phyloP scores from a whole-genome alignment of 805 yeast genomes.

The Yamadazyma takamatsuzukensis region DNA sequence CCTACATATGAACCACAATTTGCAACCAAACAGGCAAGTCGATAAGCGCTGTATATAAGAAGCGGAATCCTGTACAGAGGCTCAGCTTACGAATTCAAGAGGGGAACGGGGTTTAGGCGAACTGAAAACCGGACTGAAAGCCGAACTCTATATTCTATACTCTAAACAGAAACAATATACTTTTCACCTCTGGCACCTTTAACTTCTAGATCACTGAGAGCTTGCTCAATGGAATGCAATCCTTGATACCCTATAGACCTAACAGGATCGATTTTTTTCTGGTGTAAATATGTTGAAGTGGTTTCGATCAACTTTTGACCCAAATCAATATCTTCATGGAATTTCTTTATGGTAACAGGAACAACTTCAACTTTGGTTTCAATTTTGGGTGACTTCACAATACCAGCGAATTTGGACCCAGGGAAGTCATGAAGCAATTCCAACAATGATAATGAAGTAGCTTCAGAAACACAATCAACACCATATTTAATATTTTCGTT shows the following conservation, averaged over 20 bases:
- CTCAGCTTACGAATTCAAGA: no score
- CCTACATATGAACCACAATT: no score
- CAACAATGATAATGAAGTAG: constrained; percentile 30
- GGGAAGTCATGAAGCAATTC: constrained; percentile 20
- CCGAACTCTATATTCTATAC: no score
- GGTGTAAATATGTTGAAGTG: constrained; percentile 28
- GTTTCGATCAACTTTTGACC: constrained; percentile 31
- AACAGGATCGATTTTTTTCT: constrained; percentile 27
- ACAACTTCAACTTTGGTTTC: constrained; percentile 22
- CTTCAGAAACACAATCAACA: constrained; percentile 42
- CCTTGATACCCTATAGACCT: constrained; percentile 33
- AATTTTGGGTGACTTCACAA: constrained; percentile 31
- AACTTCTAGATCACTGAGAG: constrained; percentile 35
- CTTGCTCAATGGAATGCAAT: constrained; percentile 26
- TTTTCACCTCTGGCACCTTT: constrained; percentile 43
- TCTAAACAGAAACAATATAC: no score
- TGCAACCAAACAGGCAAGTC: no score
- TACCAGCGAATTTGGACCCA: constrained; percentile 30
- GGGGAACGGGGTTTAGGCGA: no score
- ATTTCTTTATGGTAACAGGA: constrained; percentile 36
- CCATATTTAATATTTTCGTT: constrained; percentile 29
- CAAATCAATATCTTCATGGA: constrained; percentile 40
- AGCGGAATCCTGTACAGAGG: no score
- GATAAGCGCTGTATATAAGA: no score
- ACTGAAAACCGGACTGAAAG: no score